Evolutionary conservation across 2,329 filamentous ascomycete species (phyloP).

Genomic region (Lachnellula suecica): DNA sequence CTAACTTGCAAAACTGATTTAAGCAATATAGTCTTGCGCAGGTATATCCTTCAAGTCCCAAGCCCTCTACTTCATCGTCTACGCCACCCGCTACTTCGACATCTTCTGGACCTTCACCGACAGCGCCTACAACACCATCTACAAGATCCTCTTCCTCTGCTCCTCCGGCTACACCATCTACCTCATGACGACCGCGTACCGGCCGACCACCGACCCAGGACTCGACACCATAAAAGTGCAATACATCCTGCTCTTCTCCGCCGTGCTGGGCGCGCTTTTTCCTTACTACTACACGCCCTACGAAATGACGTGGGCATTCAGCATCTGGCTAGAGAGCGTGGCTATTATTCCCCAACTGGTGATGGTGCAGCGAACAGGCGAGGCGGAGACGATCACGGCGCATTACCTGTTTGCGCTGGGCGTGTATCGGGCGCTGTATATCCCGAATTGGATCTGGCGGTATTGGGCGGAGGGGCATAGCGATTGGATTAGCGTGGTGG

Average conservation of each 20-base stretch:
- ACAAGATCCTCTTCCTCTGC: constrained; percentile 93
- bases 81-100: constrained; percentile 91
- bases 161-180: constrained; percentile 94
- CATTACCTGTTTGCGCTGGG: constrained; percentile 96
- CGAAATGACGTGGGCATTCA: constrained; percentile 96
- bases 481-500: constrained; percentile 84
- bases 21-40: constrained; percentile 87
- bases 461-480: constrained; percentile 79
- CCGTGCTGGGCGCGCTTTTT: constrained; percentile 75
- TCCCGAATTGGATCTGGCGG: constrained; percentile 97
- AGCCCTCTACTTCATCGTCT: constrained; percentile 90
- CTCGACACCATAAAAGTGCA: constrained; percentile 97
- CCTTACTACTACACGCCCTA: constrained; percentile 80
- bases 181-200: constrained; percentile 96
- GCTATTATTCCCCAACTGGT: constrained; percentile 97
- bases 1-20: too few species aligned
- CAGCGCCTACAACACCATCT: constrained; percentile 81
- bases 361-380: constrained; percentile 95
- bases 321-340: constrained; percentile 96
- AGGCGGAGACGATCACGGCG: constrained; percentile 98
- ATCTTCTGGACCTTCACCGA: constrained; percentile 79
- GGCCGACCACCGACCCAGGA: constrained; percentile 95
- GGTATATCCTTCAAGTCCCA: constrained; percentile 99
- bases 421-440: constrained; percentile 89
- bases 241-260: constrained; percentile 83